Base-by-base conservation (phyloP, 2,329 filamentous ascomycete genomes). In the Cladophialophora yegresii region DNA sequence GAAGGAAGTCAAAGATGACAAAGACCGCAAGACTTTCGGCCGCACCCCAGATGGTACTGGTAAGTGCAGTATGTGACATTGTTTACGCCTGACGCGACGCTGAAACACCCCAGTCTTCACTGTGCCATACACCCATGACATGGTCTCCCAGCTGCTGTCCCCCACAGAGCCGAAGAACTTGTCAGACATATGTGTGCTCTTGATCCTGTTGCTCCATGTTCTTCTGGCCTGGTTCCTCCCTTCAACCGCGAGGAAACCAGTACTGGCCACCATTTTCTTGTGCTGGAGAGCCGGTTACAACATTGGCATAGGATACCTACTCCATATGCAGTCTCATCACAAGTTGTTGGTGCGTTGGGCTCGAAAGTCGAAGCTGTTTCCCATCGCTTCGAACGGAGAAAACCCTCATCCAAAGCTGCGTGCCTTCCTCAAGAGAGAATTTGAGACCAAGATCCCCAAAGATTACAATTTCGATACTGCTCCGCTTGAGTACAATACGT, bases 401-500 rank as follows among this genome's bases (percentile, higher is more conserved):
- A 95, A 96, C 73, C 90, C 91, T 7, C 85, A 91, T 63, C 92
- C 93, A 36, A 87, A 85, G 80, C 81, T 98, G 59, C 96, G 96
- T 82, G 84, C 85, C 47, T 83, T 96, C 68, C 82, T 99, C 72
- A 96, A 96, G 78, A 83, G 84, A 65, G 95, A 99, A 78, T 84
- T 97, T 77, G 93, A 98, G 79, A 89, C 91, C 72, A 98, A 99
- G 80, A 96, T 99, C 67, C 89, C 91, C 3, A 85, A 90, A 73
- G 92, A 99, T 80, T 99, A 98, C 81, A 87, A 88, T 69, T 96
- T 99, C 74, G 93, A 96, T 72, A 85, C 90, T 71, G 93, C 93
- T 0, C 95, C 95, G 16, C 83, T 98, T 76, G 95, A 99, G 84
- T 99, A 98, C 85, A 99, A 99, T 80, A 96, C 95, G 49, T 99